A percentile compares a stretch with the other conserved stretches of the same genome.
These are phyloP conservation scores for Hippophae gyantsensis DNA, from an alignment of 306 rosid genomes.

Conservation along the genomic window DNA sequence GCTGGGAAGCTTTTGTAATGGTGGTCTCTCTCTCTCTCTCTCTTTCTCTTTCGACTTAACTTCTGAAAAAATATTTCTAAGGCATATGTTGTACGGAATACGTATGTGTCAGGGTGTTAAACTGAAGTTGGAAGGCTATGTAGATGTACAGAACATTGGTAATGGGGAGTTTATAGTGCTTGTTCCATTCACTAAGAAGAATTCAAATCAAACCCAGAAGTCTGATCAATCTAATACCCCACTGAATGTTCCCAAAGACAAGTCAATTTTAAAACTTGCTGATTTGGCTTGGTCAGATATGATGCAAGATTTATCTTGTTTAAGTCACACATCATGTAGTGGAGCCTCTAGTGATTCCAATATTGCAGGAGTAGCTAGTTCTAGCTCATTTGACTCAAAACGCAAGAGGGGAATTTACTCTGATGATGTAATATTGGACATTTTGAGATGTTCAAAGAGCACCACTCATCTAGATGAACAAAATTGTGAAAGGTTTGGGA, in stretches of 20 bases:
- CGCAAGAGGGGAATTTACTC: slow-evolving; percentile 18
- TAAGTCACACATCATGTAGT: slow-evolving; percentile 17
- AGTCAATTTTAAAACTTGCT: slow-evolving; percentile 41
- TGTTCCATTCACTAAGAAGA: slow-evolving; percentile 57
- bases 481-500: slow-evolving; percentile 31
- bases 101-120: slow-evolving; percentile 49
- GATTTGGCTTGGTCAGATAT: slow-evolving; percentile 61
- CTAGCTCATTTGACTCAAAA: slow-evolving; percentile 9
- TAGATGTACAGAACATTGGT: slow-evolving; percentile 23
- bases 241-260: slow-evolving; percentile 13
- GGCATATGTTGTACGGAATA: slow-evolving; percentile 3
- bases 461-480: slow-evolving; percentile 29
- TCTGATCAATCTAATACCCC: slow-evolving; percentile 22
- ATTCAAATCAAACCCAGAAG: slow-evolving; percentile 14
- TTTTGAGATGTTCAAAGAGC: slow-evolving; percentile 21
- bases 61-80: not conserved
- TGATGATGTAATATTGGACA: slow-evolving; percentile 43
- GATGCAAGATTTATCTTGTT: slow-evolving; percentile 56
- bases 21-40: too few species aligned
- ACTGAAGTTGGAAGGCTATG: slow-evolving; percentile 44
- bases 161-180: slow-evolving; percentile 56
- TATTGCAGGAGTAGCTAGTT: slow-evolving; percentile 12
- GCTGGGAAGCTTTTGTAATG: not conserved
- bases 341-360: not conserved
- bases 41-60: too few species aligned